Percentiles rank a stretch among this genome's conserved stretches.
Conservation (phyloP, 306 rosid genomes). For the Cucurbita moschata region DNA sequence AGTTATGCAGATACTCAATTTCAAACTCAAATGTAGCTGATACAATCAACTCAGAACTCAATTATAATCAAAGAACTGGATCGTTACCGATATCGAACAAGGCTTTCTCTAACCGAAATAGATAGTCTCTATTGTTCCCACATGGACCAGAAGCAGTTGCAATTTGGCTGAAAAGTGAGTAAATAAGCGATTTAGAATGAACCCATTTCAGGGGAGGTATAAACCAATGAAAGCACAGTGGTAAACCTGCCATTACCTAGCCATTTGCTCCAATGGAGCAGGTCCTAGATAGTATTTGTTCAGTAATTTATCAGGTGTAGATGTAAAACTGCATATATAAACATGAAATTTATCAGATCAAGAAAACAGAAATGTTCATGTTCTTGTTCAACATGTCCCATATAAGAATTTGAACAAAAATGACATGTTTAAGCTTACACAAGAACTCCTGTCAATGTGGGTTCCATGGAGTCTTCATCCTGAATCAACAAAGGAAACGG, state of each 20-base stretch:
- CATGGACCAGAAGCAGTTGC: constrained; percentile 96
- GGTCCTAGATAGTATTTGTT: constrained; percentile 94
- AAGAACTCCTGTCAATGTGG: constrained; percentile 54
- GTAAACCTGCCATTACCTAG: constrained; percentile 32
- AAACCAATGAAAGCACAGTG: not conserved
- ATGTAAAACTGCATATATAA: constrained; percentile 55
- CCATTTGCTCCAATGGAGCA: constrained; percentile 85
- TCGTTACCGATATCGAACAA: constrained; percentile 61
- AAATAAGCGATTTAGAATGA: not conserved
- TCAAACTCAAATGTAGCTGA: not conserved
- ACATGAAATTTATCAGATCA: not conserved
- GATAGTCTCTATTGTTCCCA: constrained; percentile 77
- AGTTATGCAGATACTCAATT: not conserved
- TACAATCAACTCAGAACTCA: not conserved
- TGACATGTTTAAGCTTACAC: constrained; percentile 34
- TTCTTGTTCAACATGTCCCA: not conserved
- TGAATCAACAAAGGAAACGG: constrained; percentile 9
- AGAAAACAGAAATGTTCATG: not conserved
- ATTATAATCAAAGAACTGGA: not conserved
- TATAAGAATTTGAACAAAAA: not conserved
- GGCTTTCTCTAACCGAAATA: constrained; percentile 76
- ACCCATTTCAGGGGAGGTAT: not conserved
- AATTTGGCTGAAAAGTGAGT: constrained; percentile 52
- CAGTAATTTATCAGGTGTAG: constrained; percentile 63
- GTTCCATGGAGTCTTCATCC: constrained; percentile 46